Conservation (phyloP, 2,329 filamentous ascomycete species). For the Chaetomium globosum region DNA sequence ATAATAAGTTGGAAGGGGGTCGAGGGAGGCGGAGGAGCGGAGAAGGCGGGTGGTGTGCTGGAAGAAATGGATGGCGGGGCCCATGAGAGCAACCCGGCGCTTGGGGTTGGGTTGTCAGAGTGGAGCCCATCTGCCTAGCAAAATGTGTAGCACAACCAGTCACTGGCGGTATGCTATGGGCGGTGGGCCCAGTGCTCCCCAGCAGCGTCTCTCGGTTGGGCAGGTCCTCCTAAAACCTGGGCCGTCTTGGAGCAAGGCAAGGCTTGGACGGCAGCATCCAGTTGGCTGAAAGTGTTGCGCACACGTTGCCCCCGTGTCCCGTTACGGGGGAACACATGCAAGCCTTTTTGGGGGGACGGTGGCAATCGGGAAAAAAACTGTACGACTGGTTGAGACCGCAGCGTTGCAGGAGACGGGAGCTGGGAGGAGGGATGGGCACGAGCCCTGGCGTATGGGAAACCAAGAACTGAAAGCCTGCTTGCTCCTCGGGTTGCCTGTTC, state of each 20-base stretch:
- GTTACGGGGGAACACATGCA: constrained; percentile 10
- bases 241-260: constrained; percentile 28
- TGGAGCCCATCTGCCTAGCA: constrained; percentile 28
- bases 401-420: neutral
- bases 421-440: neutral
- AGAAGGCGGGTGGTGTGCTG: constrained; percentile 35
- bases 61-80: constrained; percentile 38
- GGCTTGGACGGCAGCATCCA: constrained; percentile 40
- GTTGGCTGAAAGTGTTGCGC: constrained; percentile 39
- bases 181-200: constrained; percentile 29
- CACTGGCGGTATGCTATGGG: constrained; percentile 32
- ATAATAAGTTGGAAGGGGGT: constrained; percentile 26
- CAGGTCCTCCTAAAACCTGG: constrained; percentile 14
- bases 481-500: neutral
- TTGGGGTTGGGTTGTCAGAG: constrained; percentile 36
- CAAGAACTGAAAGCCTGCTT: neutral
- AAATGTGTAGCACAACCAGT: constrained; percentile 11
- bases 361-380: constrained; percentile 18
- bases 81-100: constrained; percentile 32
- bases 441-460: neutral
- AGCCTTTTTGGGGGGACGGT: neutral
- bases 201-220: constrained; percentile 29
- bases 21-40: constrained; percentile 39
- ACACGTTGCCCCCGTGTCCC: constrained; percentile 29
- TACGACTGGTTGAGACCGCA: constrained; percentile 18